These are phyloP conservation scores for Penicillium coprophilum DNA, from an alignment of 495 filamentous ascomycete species.

Conservation along the genomic window DNA sequence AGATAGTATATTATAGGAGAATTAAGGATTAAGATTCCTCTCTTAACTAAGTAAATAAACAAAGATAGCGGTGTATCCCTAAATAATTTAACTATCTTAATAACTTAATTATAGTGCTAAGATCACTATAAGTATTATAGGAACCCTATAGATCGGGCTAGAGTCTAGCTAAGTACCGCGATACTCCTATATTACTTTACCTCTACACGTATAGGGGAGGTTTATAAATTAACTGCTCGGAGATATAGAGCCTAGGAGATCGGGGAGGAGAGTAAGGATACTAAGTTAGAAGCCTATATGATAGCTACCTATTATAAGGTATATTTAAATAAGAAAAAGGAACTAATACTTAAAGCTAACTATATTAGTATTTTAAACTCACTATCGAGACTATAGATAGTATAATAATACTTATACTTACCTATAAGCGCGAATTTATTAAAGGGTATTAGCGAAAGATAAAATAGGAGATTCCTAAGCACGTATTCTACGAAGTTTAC, in stretches of 20 bases:
- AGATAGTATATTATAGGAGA: slow-evolving; percentile 5
- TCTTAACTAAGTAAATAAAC: slow-evolving; percentile 3
- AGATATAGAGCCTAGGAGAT: too few relatives aligned
- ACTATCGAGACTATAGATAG: slow-evolving; percentile 15
- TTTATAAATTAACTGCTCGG: too few relatives aligned
- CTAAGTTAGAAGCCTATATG: too few relatives aligned
- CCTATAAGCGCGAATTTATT: slow-evolving; percentile 13
- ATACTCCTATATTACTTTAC: too few relatives aligned
- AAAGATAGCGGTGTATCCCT: slow-evolving; percentile 13
- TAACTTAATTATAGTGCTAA: slow-evolving; percentile 1
- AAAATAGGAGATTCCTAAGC: slow-evolving; percentile 8
- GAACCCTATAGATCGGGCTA: slow-evolving; percentile 1
- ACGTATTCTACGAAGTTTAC: slow-evolving; percentile 18
- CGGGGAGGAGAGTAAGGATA: too few relatives aligned
- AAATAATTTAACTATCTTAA: slow-evolving; percentile 18
- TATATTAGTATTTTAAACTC: slow-evolving; percentile 15
- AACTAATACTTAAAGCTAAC: slow-evolving; percentile 3
- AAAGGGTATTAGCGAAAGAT: slow-evolving; percentile 15
- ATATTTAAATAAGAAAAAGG: too few relatives aligned
- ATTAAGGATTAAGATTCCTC: neutral
- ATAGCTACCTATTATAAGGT: too few relatives aligned
- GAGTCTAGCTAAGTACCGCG: slow-evolving; percentile 3
- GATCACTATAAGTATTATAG: too few relatives aligned
- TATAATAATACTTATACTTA: slow-evolving; percentile 14
- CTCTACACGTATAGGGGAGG: too few relatives aligned